phyloP scores from a whole-genome alignment of 2,329 filamentous ascomycete genomes.

The Fusarium sp. region DNA sequence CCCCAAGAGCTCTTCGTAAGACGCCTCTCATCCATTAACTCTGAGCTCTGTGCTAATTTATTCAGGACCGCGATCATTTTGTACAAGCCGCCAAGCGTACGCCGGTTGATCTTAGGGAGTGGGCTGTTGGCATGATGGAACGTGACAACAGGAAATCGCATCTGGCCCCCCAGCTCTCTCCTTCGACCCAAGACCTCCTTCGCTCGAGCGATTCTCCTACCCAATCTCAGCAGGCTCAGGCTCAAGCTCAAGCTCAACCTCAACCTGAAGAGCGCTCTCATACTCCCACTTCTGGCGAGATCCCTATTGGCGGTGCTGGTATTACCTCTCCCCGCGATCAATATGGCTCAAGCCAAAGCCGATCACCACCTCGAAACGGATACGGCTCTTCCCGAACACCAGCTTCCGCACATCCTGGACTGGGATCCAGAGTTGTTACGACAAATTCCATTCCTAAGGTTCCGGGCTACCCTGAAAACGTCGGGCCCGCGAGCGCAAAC shows the following conservation, averaged over 20 bases:
- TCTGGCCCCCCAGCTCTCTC: conserved; percentile 82
- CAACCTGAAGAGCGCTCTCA: conserved; percentile 59
- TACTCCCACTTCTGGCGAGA: conserved; percentile 79
- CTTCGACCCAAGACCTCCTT: conserved; percentile 80
- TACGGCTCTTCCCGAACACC: conserved; percentile 59
- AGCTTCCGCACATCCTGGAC: conserved; percentile 59
- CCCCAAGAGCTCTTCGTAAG: conserved; percentile 92
- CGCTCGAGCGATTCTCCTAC: conserved; percentile 72
- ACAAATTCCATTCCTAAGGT: conserved; percentile 66
- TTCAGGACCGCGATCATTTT: conserved; percentile 89
- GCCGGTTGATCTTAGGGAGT: conserved; percentile 91
- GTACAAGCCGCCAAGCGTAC: conserved; percentile 96
- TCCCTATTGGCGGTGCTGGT: conserved; percentile 70
- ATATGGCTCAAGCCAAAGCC: conserved; percentile 57
- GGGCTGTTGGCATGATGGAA: conserved; percentile 95
- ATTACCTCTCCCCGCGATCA: conserved; percentile 67
- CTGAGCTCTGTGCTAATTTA: conserved; percentile 27
- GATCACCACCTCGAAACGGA: conserved; percentile 66
- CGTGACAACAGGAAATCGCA: conserved; percentile 96
- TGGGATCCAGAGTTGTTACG: conserved; percentile 64
- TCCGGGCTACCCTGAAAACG: conserved; percentile 53
- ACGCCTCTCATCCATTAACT: conserved; percentile 18
- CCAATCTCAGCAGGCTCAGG: conserved; percentile 53
- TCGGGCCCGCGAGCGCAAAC: conserved; percentile 58
- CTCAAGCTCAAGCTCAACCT: conserved; percentile 51